phyloP scores from a whole-genome alignment of 78 protist species.

The Acrasis kona region DNA sequence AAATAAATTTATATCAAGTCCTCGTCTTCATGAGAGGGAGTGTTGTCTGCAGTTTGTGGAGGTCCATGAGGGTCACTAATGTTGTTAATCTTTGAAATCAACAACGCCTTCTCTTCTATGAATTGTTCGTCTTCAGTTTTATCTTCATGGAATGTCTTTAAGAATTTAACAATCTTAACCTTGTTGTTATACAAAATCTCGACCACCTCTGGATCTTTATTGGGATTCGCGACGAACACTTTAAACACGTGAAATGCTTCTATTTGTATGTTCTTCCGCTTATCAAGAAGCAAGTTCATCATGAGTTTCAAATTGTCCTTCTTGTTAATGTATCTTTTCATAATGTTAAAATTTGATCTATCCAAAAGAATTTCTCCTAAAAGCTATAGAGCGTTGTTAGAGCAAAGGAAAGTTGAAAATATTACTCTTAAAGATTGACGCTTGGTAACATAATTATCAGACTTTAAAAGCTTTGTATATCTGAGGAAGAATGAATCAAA shows the following conservation, averaged over 20 bases:
- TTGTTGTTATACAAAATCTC: slow-evolving; percentile 76
- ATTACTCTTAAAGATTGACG: slow-evolving; percentile 83
- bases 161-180: slow-evolving; percentile 63
- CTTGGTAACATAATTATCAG: slow-evolving; percentile 76
- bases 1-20: too few species aligned
- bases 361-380: slow-evolving; percentile 90
- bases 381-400: too few species aligned
- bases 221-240: slow-evolving; percentile 96
- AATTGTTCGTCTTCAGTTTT: slow-evolving; percentile 91
- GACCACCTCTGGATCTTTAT: slow-evolving; percentile 63
- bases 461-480: slow-evolving; percentile 46
- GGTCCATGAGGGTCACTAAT: too few species aligned
- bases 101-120: slow-evolving; percentile 78
- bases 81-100: slow-evolving; percentile 64
- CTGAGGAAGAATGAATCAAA: slow-evolving; percentile 59
- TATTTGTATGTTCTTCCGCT: slow-evolving; percentile 70
- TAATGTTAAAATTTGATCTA: slow-evolving; percentile 78
- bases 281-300: slow-evolving; percentile 85
- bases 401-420: neutral
- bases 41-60: too few species aligned
- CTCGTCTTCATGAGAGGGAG: too few species aligned
- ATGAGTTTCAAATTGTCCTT: slow-evolving; percentile 71
- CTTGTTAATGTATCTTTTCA: slow-evolving; percentile 76
- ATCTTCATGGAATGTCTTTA: slow-evolving; percentile 78
- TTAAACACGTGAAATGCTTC: slow-evolving; percentile 97